Conservation (phyloP, 371 early-diverging fungal genomes). For the Dipsacomyces acuminosporus region DNA sequence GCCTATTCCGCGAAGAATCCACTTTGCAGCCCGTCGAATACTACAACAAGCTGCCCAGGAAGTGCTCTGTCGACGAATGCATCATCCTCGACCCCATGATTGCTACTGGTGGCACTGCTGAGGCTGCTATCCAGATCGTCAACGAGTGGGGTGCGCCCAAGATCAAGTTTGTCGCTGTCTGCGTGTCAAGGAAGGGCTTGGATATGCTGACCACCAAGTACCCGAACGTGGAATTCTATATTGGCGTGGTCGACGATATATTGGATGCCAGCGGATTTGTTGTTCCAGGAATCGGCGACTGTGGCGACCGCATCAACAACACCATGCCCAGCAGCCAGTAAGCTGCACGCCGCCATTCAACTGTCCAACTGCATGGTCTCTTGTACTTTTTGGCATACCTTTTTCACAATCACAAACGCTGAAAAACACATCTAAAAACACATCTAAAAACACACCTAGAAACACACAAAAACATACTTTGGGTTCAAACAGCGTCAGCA, state of each 20-base stretch:
- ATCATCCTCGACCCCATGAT: slow-evolving; percentile 80
- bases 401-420: too few species aligned
- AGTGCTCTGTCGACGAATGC: slow-evolving; percentile 64
- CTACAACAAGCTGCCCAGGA: slow-evolving; percentile 80
- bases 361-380: too few species aligned
- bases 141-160: slow-evolving; percentile 75
- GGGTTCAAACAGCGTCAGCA: too few species aligned
- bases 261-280: slow-evolving; percentile 65
- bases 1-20: slow-evolving; percentile 74
- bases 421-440: too few species aligned
- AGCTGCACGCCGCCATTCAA: too few species aligned
- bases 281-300: slow-evolving; percentile 71
- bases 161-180: slow-evolving; percentile 66
- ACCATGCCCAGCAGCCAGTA: too few species aligned
- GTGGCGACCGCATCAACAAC: slow-evolving; percentile 69
- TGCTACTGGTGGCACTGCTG: slow-evolving; percentile 81
- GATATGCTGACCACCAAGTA: slow-evolving; percentile 56
- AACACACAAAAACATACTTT: too few species aligned
- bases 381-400: too few species aligned
- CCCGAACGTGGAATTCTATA: slow-evolving; percentile 69
- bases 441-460: too few species aligned
- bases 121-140: slow-evolving; percentile 72
- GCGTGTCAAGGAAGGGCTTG: slow-evolving; percentile 53
- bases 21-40: slow-evolving; percentile 88
- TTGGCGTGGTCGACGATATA: slow-evolving; percentile 66